These are phyloP conservation scores for Thozetella sp. DNA, from an alignment of 495 filamentous ascomycete genomes.

Conservation along the genomic window DNA sequence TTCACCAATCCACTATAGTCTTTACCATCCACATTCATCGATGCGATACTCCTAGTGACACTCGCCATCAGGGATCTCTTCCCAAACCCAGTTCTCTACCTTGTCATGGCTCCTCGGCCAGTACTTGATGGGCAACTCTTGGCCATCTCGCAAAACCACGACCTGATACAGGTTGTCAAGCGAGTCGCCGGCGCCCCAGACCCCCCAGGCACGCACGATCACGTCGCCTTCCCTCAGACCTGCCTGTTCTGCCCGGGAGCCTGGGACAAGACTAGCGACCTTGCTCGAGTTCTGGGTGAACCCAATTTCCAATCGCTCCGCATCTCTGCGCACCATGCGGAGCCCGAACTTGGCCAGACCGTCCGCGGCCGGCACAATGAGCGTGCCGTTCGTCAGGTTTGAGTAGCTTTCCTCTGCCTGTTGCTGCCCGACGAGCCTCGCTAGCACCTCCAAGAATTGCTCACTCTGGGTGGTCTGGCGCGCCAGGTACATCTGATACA, in stretches of 20 bases:
- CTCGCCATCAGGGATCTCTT: too few species aligned
- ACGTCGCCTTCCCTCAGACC: not conserved
- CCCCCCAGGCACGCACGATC: not conserved
- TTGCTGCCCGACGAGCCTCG: not conserved
- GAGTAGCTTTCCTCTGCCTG: not conserved
- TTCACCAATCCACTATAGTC: too few species aligned
- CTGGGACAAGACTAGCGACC: not conserved
- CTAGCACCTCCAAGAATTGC: not conserved
- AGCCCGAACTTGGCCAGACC: not conserved
- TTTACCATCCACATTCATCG: too few species aligned
- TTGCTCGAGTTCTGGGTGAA: not conserved
- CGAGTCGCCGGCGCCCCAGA: not conserved
- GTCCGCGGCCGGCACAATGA: not conserved
- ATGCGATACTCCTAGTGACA: too few species aligned
- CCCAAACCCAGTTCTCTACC: slow-evolving; percentile 2
- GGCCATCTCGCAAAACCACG: not conserved
- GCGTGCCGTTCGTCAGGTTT: not conserved
- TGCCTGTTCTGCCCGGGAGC: not conserved
- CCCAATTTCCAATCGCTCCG: not conserved
- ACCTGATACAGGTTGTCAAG: not conserved
- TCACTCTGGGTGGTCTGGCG: not conserved
- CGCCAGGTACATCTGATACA: not conserved
- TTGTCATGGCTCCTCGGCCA: not conserved
- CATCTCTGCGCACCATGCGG: not conserved
- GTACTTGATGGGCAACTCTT: not conserved